phyloP scores from a whole-genome alignment of 202 grass and related monocot genomes.

The Musa balbisiana region DNA sequence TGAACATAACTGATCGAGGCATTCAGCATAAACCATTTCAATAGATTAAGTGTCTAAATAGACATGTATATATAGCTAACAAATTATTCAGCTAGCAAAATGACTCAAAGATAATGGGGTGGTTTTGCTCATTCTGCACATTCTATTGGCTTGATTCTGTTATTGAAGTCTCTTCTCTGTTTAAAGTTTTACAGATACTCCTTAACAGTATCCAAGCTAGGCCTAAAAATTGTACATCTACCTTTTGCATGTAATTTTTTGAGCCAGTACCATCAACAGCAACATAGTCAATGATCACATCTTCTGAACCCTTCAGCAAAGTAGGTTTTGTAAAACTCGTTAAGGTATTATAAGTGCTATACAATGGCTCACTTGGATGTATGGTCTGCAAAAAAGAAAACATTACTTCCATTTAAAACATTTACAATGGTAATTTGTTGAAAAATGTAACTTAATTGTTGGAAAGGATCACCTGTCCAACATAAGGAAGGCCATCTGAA shows the following conservation, averaged over 20 bases:
- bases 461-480: conserved; percentile 59
- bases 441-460: conserved; percentile 7
- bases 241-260: conserved; percentile 67
- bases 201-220: too few relatives aligned
- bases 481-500: conserved; percentile 87
- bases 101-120: too few relatives aligned
- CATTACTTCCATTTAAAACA: not conserved
- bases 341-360: conserved; percentile 70
- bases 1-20: too few relatives aligned
- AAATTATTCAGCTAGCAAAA: too few relatives aligned
- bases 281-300: conserved; percentile 73
- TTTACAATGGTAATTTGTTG: not conserved
- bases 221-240: conserved; percentile 10
- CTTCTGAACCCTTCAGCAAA: conserved; percentile 67
- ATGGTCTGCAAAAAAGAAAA: conserved; percentile 45
- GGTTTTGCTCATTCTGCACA: too few relatives aligned
- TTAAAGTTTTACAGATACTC: too few relatives aligned
- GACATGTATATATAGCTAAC: too few relatives aligned
- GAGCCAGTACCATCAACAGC: conserved; percentile 60
- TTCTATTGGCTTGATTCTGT: too few relatives aligned
- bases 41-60: too few relatives aligned
- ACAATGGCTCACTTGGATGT: conserved; percentile 58
- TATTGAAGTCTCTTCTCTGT: too few relatives aligned
- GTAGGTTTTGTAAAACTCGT: conserved; percentile 46
- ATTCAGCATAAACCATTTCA: too few relatives aligned